Conservation (phyloP, 441 rosid species). For the Populus hybrid region DNA sequence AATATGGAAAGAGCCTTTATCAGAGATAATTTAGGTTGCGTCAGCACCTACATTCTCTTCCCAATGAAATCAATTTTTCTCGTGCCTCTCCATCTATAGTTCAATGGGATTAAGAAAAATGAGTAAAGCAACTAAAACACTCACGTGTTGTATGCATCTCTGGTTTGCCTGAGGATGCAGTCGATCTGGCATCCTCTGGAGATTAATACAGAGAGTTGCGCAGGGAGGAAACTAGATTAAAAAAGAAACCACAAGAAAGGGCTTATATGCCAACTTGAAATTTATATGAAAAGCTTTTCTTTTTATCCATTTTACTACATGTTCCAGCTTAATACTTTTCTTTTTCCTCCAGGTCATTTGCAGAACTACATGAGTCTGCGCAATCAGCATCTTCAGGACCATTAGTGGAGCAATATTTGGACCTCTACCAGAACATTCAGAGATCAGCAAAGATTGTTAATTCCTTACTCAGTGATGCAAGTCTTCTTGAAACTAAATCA, state of each 20-base stretch:
- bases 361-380: constrained; percentile 33
- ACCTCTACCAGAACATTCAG: constrained; percentile 33
- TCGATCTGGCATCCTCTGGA: background rate
- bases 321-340: background rate
- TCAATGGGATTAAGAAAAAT: no score
- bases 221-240: background rate
- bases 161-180: background rate
- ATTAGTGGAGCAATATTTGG: constrained; percentile 38
- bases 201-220: background rate
- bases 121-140: background rate
- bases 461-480: constrained; percentile 21
- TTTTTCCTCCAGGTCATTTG: constrained; percentile 30
- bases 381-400: constrained; percentile 29
- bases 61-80: no score
- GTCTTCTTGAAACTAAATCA: constrained; percentile 20
- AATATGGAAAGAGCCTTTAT: no score
- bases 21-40: no score
- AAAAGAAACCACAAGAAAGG: background rate
- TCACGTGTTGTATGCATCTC: background rate
- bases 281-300: background rate
- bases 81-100: no score
- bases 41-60: no score
- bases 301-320: background rate
- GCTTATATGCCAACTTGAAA: background rate
- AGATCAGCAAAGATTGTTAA: constrained; percentile 21